Evolutionary conservation across 2,329 filamentous ascomycete species (phyloP).

Genomic region (Diaporthe vaccinii): DNA sequence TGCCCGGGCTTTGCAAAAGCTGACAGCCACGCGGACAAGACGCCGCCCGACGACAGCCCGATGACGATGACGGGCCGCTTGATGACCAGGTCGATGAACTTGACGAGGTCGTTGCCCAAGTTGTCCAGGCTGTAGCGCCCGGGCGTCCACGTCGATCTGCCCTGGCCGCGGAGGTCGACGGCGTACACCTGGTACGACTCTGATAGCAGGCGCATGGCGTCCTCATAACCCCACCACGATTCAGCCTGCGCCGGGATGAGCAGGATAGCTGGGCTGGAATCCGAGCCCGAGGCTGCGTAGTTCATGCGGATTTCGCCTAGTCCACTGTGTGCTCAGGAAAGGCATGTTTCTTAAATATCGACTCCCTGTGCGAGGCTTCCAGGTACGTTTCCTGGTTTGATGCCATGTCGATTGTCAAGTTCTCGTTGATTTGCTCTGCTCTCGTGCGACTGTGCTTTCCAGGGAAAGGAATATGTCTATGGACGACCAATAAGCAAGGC

Average conservation of each 20-base stretch:
- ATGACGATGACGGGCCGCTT: slow-evolving; percentile 40
- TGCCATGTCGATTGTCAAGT: background rate
- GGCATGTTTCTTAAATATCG: slow-evolving; percentile 37
- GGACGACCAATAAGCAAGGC: background rate
- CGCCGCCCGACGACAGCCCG: slow-evolving; percentile 42
- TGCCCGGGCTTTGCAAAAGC: slow-evolving; percentile 42
- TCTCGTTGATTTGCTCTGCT: too few species aligned
- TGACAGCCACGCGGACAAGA: slow-evolving; percentile 42
- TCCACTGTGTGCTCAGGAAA: slow-evolving; percentile 41
- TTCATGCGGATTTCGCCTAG: slow-evolving; percentile 43
- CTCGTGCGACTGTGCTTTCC: background rate
- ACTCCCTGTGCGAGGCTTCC: slow-evolving; percentile 34
- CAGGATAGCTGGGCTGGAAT: slow-evolving; percentile 38
- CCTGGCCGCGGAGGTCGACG: slow-evolving; percentile 43
- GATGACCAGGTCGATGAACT: slow-evolving; percentile 42
- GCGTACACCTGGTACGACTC: slow-evolving; percentile 42
- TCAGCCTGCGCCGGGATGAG: slow-evolving; percentile 42
- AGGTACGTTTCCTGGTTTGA: slow-evolving; percentile 13
- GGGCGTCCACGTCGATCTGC: slow-evolving; percentile 42
- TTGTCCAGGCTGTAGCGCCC: slow-evolving; percentile 43
- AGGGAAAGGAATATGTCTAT: background rate
- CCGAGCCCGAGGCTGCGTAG: slow-evolving; percentile 39
- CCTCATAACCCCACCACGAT: slow-evolving; percentile 43
- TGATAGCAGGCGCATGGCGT: slow-evolving; percentile 39
- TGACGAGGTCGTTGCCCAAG: slow-evolving; percentile 42